phyloP scores from a whole-genome alignment of 1,284 basidiomycete species.

The Mycena citricolor region DNA sequence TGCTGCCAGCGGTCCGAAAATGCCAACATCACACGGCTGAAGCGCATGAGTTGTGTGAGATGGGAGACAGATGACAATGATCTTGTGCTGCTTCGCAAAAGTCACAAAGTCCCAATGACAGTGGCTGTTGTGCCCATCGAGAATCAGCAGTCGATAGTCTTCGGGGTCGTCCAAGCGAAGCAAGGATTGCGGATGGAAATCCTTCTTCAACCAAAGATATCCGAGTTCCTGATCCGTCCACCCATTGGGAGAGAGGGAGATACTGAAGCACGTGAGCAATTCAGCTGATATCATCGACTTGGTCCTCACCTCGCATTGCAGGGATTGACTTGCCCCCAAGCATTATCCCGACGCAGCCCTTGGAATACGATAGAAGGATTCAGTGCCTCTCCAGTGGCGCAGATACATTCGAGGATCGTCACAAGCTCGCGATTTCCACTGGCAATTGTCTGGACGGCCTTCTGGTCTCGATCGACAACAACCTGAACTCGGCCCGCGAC shows the following conservation, averaged over 20 bases:
- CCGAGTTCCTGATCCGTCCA: conserved; percentile 34
- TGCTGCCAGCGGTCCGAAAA: conserved; percentile 30
- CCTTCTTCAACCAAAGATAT: conserved; percentile 30
- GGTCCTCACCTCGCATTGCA: conserved; percentile 16
- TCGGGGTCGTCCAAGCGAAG: conserved; percentile 23
- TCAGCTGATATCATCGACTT: not conserved
- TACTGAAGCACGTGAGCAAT: conserved; percentile 26
- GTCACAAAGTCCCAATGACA: conserved; percentile 31
- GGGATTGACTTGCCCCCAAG: conserved; percentile 32
- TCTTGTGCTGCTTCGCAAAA: conserved; percentile 28
- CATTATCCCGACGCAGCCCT: conserved; percentile 26
- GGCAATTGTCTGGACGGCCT: not conserved
- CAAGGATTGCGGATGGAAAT: conserved; percentile 31
- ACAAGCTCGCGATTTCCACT: conserved; percentile 33
- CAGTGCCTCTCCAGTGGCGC: conserved; percentile 32
- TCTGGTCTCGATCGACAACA: conserved; percentile 7
- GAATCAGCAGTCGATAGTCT: conserved; percentile 35
- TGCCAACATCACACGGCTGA: conserved; percentile 34
- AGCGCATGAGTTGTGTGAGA: conserved; percentile 35
- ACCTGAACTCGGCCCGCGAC: not conserved
- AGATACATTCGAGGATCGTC: conserved; percentile 37
- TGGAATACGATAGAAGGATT: conserved; percentile 32
- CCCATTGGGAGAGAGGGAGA: conserved; percentile 34
- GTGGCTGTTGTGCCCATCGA: conserved; percentile 44
- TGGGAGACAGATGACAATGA: conserved; percentile 33